Evolutionary conservation across 73 alveolate species (phyloP).

Genomic region (Paramecium bursaria): DNA sequence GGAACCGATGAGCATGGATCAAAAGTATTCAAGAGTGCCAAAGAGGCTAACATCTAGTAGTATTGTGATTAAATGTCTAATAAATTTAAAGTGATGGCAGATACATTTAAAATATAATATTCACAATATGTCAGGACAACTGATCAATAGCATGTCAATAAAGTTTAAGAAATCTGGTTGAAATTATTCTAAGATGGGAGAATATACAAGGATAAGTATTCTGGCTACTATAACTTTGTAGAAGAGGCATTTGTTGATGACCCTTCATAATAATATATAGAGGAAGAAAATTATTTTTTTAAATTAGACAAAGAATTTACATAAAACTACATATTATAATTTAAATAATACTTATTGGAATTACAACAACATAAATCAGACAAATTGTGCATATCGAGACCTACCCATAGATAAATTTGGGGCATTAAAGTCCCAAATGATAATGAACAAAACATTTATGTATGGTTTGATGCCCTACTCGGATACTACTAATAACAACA

Average conservation of each 20-base stretch:
- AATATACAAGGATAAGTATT: not conserved
- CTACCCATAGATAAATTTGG: conserved; percentile 77
- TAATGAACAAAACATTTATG: conserved; percentile 76
- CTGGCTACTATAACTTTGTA: conserved; percentile 47
- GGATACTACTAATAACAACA: conserved; percentile 69
- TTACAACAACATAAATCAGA: not conserved
- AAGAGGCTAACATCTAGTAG: conserved; percentile 30
- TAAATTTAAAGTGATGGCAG: conserved; percentile 69
- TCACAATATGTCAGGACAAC: conserved; percentile 79
- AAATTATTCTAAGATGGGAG: not conserved
- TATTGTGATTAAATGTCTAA: conserved; percentile 72
- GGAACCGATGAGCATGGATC: conserved; percentile 90
- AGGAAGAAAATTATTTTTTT: conserved; percentile 22
- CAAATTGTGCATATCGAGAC: conserved; percentile 78
- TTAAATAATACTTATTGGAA: not conserved
- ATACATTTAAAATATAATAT: conserved; percentile 45
- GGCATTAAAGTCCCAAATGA: conserved; percentile 84
- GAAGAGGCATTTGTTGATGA: conserved; percentile 68
- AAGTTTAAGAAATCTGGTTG: conserved; percentile 19
- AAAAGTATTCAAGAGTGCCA: conserved; percentile 78
- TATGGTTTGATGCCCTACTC: conserved; percentile 86
- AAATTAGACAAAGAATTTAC: not conserved
- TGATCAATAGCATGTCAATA: conserved; percentile 35
- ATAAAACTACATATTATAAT: not conserved
- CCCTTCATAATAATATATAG: conserved; percentile 10